phyloP scores from a whole-genome alignment of 75 land plant species.

The Ceratopteris richardii region DNA sequence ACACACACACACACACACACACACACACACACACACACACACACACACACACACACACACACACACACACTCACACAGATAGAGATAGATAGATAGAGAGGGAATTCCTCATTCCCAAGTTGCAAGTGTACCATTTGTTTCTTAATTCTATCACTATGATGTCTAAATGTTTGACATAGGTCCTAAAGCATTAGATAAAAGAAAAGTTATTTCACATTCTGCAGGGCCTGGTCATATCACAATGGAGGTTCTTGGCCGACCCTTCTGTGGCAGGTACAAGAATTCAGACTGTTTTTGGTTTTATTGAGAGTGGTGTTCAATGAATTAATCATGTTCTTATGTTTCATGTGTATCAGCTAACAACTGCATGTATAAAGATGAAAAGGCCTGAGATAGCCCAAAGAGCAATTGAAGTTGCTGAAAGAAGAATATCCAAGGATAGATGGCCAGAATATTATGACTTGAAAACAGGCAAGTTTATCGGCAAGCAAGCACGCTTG shows the following conservation, averaged over 20 bases:
- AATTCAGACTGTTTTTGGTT: background rate
- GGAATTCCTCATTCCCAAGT: too few relatives aligned
- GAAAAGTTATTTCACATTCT: too few relatives aligned
- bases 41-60: too few relatives aligned
- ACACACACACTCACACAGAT: too few relatives aligned
- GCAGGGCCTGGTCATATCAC: conserved; percentile 82
- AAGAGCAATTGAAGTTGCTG: conserved; percentile 46
- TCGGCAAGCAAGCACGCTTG: conserved; percentile 62
- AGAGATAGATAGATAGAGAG: too few relatives aligned
- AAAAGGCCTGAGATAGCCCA: conserved; percentile 43
- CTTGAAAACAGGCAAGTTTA: conserved; percentile 42
- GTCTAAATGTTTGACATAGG: too few relatives aligned
- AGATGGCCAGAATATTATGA: conserved; percentile 80
- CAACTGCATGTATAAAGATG: conserved; percentile 72
- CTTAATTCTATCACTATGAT: too few relatives aligned
- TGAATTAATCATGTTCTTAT: background rate
- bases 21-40: too few relatives aligned
- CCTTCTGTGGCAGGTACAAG: conserved; percentile 64
- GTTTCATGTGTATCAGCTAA: conserved; percentile 26
- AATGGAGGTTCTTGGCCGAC: conserved; percentile 83
- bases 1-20: too few relatives aligned
- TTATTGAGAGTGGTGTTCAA: background rate
- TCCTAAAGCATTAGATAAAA: too few relatives aligned
- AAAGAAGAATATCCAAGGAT: conserved; percentile 41
- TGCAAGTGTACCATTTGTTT: too few relatives aligned